phyloP scores from a whole-genome alignment of 2,329 filamentous ascomycete species.

The Phaeosphaeria sp. region DNA sequence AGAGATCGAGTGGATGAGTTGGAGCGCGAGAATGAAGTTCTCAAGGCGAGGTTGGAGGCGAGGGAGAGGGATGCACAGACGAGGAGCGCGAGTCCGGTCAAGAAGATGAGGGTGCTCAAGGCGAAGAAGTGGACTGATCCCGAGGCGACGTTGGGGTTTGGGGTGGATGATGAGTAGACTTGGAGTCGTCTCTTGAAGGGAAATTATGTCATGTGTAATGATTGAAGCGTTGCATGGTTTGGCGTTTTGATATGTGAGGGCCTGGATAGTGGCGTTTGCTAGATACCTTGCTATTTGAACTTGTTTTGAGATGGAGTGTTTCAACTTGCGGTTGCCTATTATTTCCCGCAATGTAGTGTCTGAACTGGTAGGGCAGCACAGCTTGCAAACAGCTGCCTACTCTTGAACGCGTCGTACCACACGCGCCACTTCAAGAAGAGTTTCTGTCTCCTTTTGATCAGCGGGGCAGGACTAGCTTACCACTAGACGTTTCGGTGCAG shows the following conservation, averaged over 20 bases:
- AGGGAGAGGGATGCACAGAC: conserved; percentile 49
- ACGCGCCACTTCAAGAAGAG: too few species aligned
- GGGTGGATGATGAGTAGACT: conserved; percentile 22
- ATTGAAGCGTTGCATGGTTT: background rate
- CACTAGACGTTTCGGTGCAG: too few species aligned
- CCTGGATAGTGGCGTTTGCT: background rate
- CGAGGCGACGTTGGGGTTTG: conserved; percentile 25
- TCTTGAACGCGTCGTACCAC: too few species aligned
- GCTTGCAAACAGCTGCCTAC: too few species aligned
- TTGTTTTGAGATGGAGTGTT: background rate
- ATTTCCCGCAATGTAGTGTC: background rate
- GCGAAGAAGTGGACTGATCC: conserved; percentile 56
- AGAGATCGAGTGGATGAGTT: conserved; percentile 47
- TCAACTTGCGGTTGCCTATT: background rate
- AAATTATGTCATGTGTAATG: background rate
- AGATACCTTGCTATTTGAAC: background rate
- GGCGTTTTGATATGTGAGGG: background rate
- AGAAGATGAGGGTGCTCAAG: conserved; percentile 59
- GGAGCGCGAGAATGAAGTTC: conserved; percentile 53
- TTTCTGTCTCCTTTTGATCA: too few species aligned
- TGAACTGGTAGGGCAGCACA: too few species aligned
- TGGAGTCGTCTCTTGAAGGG: background rate
- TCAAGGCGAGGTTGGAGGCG: conserved; percentile 48
- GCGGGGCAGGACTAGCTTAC: too few species aligned
- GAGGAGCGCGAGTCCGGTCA: conserved; percentile 52